phyloP scores from a whole-genome alignment of 148 eudicot genomes.

The Rhododendron ovatum region DNA sequence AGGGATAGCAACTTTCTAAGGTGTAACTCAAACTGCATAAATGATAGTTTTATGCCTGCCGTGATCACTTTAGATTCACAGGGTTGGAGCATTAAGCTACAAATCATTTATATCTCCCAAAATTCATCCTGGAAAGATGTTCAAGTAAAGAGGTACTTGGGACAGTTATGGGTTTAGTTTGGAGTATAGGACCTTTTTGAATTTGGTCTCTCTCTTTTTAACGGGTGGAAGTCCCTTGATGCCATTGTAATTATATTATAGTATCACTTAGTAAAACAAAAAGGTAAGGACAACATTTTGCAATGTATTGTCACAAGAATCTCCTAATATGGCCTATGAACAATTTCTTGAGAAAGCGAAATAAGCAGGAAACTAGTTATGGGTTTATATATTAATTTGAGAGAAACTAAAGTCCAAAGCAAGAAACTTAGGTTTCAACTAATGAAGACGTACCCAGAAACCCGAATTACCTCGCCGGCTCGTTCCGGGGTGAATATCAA shows the following conservation, averaged over 20 bases:
- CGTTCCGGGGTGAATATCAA: constrained; percentile 77
- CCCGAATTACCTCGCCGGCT: constrained; percentile 65
- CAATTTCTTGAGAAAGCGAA: not conserved
- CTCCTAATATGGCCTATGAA: not conserved
- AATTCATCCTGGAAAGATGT: not conserved
- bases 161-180: not conserved
- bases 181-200: not conserved
- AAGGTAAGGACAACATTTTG: not conserved
- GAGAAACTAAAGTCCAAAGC: not conserved
- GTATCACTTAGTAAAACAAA: too few species aligned
- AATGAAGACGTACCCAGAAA: not conserved
- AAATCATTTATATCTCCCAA: not conserved
- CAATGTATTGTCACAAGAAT: not conserved
- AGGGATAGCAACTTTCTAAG: not conserved
- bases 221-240: not conserved
- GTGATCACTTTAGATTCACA: not conserved
- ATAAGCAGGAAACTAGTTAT: not conserved
- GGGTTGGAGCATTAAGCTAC: not conserved
- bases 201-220: not conserved
- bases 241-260: not conserved
- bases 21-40: not conserved
- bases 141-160: not conserved
- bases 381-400: not conserved
- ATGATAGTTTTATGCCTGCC: not conserved
- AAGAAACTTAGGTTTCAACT: not conserved